Evolutionary conservation across 1,284 basidiomycete species (phyloP).

Genomic region (Spongispora temasekensis): DNA sequence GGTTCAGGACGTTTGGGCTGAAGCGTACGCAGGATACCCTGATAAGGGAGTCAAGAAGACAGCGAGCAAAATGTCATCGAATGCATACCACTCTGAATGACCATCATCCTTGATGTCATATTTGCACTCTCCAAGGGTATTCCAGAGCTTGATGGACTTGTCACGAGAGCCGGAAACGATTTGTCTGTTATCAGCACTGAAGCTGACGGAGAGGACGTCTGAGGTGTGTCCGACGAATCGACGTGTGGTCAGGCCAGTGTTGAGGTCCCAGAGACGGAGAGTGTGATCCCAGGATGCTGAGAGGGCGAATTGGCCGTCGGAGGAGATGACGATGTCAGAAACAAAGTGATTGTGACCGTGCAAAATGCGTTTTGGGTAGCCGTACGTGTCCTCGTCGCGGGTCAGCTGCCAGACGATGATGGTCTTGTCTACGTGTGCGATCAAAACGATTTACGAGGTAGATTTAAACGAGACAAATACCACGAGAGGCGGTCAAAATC

Average conservation of each 20-base stretch:
- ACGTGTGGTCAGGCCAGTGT: conserved; percentile 92
- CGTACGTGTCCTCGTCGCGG: conserved; percentile 91
- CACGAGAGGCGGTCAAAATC: conserved; percentile 96
- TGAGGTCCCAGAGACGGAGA: conserved; percentile 98
- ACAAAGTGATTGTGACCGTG: conserved; percentile 99
- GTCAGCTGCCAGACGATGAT: conserved; percentile 99
- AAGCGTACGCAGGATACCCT: conserved; percentile 99
- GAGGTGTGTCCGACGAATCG: conserved; percentile 98
- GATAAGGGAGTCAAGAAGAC: conserved; percentile 9
- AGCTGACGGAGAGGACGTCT: conserved; percentile 97
- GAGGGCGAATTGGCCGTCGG: conserved; percentile 98
- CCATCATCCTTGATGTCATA: conserved; percentile 99
- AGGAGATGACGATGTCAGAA: conserved; percentile 98
- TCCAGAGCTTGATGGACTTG: conserved; percentile 99
- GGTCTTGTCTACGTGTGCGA: conserved; percentile 81
- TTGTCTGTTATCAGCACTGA: conserved; percentile 97
- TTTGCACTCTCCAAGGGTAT: conserved; percentile 99
- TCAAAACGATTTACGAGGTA: conserved; percentile 25
- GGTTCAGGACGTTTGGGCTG: conserved; percentile 97
- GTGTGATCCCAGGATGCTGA: conserved; percentile 99
- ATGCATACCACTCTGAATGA: conserved; percentile 86
- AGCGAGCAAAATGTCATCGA: background rate
- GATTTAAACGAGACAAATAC: conserved; percentile 49
- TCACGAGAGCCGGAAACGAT: conserved; percentile 99
- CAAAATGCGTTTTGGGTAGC: conserved; percentile 96